Base-by-base conservation (phyloP, 1,284 basidiomycete genomes). In the Trichosporon faecale region DNA sequence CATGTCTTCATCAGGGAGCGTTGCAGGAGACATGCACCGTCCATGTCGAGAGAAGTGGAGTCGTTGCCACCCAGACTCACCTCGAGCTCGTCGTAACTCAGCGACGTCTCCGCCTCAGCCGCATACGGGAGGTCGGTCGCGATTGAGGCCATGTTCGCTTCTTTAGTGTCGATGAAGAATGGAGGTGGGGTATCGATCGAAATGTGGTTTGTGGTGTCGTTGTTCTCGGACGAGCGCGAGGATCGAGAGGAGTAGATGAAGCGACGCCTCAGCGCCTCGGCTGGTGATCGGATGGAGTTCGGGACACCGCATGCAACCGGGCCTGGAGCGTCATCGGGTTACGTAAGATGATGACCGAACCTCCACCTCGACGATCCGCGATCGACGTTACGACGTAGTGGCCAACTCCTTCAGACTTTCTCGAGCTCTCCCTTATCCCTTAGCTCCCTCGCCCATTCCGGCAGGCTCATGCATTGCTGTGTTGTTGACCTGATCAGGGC, bases 91-190 rank as follows among this genome's bases (percentile, higher is more conserved):
- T 96, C 93, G 79, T 89, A 94, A 3, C 91, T 88, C 29, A 98
- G 86, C 6, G 94, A 94, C 64, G 91, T 88, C 81, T 96, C 91
- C 9, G 94, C 95, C 82, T 98, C 95, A 23, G 94, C 95, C 71
- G 95, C 95, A 84, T 98, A 98, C 21, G 95, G 95, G n/a, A 98
- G 86, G 77, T 95, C 93, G 67, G 91, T 92, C 25, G 65, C 23
- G 64, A 64, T 67, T 60, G 57, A 61, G 18, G 66, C 27, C 46
- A 60, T 67, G 23, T 33, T 8, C 21, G 14, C 9, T 18, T 55
- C 11, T 11, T 57, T n/a, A 27, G 55, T 5, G 44, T 3, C 11
- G 23, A 18, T 21, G 49, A 2, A n/a, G 11, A 25, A 5, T 44
- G 11, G 7, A 9, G 18, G 40, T 5, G 16, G 40, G 64, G 37